These are phyloP conservation scores for Euphrasia confusa DNA, from an alignment of 257 asterid species.

Conservation along the genomic window DNA sequence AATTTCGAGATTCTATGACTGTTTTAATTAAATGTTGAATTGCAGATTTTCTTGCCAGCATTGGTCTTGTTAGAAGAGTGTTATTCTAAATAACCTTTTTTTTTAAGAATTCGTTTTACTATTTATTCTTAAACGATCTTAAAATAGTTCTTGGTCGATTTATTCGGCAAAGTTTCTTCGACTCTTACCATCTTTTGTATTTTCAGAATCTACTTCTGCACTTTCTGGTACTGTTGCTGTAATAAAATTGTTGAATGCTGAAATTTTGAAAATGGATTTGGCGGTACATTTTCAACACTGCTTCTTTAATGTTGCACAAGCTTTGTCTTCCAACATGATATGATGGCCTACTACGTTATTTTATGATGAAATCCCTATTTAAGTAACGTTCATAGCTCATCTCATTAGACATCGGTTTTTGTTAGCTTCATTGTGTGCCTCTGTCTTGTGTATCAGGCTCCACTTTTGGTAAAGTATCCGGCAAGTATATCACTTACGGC, in stretches of 20 bases:
- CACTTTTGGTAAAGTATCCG: constrained; percentile 69
- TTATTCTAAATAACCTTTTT: background rate
- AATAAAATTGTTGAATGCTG: too few species aligned
- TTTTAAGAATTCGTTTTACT: background rate
- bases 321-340: constrained; percentile 6
- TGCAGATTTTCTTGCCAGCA: background rate
- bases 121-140: too few species aligned
- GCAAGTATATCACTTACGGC: constrained; percentile 78
- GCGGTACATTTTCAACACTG: background rate
- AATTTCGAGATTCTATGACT: background rate
- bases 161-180: too few species aligned
- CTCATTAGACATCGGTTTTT: background rate
- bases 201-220: background rate
- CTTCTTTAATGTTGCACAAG: constrained; percentile 1
- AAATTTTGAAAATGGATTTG: background rate
- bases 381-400: constrained; percentile 7
- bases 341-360: background rate
- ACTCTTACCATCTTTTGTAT: background rate
- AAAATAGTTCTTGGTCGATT: too few species aligned
- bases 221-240: background rate
- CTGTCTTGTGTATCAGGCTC: constrained; percentile 55
- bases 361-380: constrained; percentile 1
- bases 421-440: constrained; percentile 2
- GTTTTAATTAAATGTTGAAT: background rate
- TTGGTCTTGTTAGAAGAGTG: background rate